Evolutionary conservation across 225 moss, liverwort and hornwort species (phyloP).

Genomic region (Pseudisothecium myosuroides): DNA sequence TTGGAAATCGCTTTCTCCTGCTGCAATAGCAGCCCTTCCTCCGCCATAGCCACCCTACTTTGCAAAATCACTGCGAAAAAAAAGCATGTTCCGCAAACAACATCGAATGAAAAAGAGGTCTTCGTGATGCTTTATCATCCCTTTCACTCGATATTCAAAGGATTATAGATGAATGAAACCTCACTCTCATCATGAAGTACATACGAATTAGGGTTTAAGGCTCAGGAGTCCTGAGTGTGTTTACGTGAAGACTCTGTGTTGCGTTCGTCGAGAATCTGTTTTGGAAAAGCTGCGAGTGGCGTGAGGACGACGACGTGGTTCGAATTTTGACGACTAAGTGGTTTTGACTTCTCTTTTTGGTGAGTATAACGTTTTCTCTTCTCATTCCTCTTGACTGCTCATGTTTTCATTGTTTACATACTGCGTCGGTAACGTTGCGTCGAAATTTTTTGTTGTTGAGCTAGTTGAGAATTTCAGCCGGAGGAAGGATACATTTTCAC

Average conservation of each 20-base stretch:
- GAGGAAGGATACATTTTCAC: not conserved
- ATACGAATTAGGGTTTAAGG: not conserved
- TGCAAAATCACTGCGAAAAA: not conserved
- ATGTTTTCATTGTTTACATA: not conserved
- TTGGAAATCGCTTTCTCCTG: not conserved
- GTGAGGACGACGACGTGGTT: not conserved
- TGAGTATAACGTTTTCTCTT: not conserved
- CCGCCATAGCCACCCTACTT: conserved; percentile 13
- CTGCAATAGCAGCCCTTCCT: conserved; percentile 6
- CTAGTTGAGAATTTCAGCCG: not conserved
- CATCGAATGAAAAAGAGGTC: not conserved
- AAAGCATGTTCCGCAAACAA: not conserved
- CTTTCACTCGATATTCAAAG: not conserved
- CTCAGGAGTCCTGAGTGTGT: not conserved
- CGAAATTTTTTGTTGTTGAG: not conserved
- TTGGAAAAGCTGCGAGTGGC: not conserved
- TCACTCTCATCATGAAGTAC: not conserved
- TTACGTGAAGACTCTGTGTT: not conserved
- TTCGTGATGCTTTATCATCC: not conserved
- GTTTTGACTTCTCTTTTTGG: not conserved
- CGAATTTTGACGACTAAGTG: not conserved
- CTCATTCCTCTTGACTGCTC: not conserved
- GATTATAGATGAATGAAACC: not conserved
- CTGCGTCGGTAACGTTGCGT: not conserved
- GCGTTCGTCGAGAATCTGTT: not conserved